Evolutionary conservation across 2,329 filamentous ascomycete genomes (phyloP), one percentile per base, ranked within the genome.

Genomic region (Chaetothyriales sp.): DNA sequence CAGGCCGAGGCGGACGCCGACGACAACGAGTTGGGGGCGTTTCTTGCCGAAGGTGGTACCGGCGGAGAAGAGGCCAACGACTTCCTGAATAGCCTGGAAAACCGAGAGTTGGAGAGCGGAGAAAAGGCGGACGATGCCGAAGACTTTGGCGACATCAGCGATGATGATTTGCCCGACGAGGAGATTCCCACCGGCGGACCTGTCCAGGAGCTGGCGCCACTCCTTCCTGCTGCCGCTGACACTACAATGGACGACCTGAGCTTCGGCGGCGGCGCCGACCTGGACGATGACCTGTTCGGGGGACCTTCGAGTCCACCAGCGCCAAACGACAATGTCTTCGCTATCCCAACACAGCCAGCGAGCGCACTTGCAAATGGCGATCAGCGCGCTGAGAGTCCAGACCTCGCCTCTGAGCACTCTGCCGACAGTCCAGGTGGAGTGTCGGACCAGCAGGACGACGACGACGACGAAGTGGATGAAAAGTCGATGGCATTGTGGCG

Each of bases 81-180:
- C 20, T 28, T 47, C 22, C 47, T 57, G 48, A 50, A 60, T 50
- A 53, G 54, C 25, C 43, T 62, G 33, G 60, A 62, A 47, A 51
- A 54, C 47, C 51, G 53, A 55, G 55, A 54, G 29, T 50, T 50
- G 66, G 76, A 49, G 72, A 73, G 49, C 49, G 77, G 75, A 18
- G 85, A 88, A 66, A 98, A 98, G 68, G 90, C 89, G 51, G 89
- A 89, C 54, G 86, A 97, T 69, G 92, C 92, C 43, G 72, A 92
- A 56, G 92, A 98, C 64, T 98, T 77, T 61, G 88, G 86, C 64
- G 87, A 95, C 63, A 89, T 97, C 56, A 85, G 85, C 58, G 90
- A 97, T 65, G 89, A 94, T 64, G 89, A 95, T 57, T 76, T 95
- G 6, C 85, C 88, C 9, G 87, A 92, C 5, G 87, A 92, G 43